A percentile compares a stretch with the other conserved stretches of the same genome.
These are phyloP conservation scores for Hibiscus trionum DNA, from an alignment of 345 rosid species.

Conservation along the genomic window DNA sequence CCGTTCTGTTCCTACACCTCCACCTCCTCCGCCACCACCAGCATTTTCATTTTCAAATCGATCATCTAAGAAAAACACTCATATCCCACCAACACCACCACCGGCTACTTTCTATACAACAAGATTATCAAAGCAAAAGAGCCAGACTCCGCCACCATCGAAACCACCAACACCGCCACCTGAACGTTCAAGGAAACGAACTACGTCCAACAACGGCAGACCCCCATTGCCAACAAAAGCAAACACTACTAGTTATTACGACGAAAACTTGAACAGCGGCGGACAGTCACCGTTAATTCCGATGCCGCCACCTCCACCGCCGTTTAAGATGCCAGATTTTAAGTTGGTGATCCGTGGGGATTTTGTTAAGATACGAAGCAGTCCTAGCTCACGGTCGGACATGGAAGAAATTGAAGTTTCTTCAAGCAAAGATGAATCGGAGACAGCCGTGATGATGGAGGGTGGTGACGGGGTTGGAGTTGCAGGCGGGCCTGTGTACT, in stretches of 20 bases:
- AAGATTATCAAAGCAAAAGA: not conserved
- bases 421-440: slow-evolving; percentile 9
- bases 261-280: slow-evolving; percentile 29
- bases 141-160: not conserved
- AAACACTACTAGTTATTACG: slow-evolving; percentile 10
- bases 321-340: slow-evolving; percentile 40
- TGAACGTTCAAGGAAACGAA: slow-evolving; percentile 15
- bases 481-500: slow-evolving; percentile 23
- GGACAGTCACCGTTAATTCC: slow-evolving; percentile 42
- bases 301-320: slow-evolving; percentile 51
- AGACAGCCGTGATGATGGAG: slow-evolving; percentile 22
- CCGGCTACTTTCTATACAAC: slow-evolving; percentile 13
- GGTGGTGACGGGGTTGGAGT: slow-evolving; percentile 17
- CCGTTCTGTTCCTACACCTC: slow-evolving; percentile 49
- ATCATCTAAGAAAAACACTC: slow-evolving; percentile 36
- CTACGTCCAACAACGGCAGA: slow-evolving; percentile 19
- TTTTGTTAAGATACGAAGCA: slow-evolving; percentile 46
- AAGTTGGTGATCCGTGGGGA: slow-evolving; percentile 43
- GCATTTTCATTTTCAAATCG: slow-evolving; percentile 22
- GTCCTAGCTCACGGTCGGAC: slow-evolving; percentile 49
- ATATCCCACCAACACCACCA: slow-evolving; percentile 40
- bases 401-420: slow-evolving; percentile 24
- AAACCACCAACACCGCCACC: slow-evolving; percentile 27
- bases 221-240: slow-evolving; percentile 60
- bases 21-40: slow-evolving; percentile 37